phyloP scores from a whole-genome alignment of 192 early-diverging fungal genomes.

The Coemansia sp. region DNA sequence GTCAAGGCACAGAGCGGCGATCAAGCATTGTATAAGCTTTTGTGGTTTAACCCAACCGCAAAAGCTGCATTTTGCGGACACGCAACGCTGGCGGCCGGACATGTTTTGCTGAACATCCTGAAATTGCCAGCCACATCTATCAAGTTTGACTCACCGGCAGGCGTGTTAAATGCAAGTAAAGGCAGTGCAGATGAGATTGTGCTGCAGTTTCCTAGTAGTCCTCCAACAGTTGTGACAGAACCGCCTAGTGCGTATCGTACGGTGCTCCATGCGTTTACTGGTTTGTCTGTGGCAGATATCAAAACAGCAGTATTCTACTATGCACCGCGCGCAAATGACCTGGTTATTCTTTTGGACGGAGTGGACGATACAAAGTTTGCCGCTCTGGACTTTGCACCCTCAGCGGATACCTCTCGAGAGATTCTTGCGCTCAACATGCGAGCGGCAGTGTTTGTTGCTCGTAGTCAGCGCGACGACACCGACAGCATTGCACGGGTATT shows the following conservation, averaged over 20 bases:
- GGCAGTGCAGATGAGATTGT: background rate
- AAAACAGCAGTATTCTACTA: background rate
- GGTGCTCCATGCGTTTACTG: background rate
- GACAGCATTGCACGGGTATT: conserved; percentile 43
- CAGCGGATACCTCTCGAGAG: background rate
- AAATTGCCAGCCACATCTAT: background rate
- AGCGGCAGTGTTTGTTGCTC: conserved; percentile 6
- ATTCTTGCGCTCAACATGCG: background rate
- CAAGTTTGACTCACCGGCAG: background rate
- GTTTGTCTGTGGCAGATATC: background rate
- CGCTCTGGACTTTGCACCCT: background rate
- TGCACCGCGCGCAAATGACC: background rate
- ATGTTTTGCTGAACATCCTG: conserved; percentile 25
- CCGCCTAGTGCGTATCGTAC: background rate
- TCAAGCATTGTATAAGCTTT: background rate
- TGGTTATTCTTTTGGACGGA: background rate
- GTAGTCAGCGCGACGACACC: background rate
- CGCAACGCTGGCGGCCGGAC: conserved; percentile 36
- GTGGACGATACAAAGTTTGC: background rate
- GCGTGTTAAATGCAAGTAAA: background rate
- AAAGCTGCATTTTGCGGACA: conserved; percentile 40
- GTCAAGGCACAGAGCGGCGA: conserved; percentile 1
- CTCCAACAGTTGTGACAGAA: background rate
- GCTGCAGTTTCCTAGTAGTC: background rate
- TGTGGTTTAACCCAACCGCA: conserved; percentile 31